A percentile compares a stretch with the other conserved stretches of the same genome.
These are phyloP conservation scores for Phenoliferia sp. DNA, from an alignment of 1,284 basidiomycete species.

Conservation along the genomic window DNA sequence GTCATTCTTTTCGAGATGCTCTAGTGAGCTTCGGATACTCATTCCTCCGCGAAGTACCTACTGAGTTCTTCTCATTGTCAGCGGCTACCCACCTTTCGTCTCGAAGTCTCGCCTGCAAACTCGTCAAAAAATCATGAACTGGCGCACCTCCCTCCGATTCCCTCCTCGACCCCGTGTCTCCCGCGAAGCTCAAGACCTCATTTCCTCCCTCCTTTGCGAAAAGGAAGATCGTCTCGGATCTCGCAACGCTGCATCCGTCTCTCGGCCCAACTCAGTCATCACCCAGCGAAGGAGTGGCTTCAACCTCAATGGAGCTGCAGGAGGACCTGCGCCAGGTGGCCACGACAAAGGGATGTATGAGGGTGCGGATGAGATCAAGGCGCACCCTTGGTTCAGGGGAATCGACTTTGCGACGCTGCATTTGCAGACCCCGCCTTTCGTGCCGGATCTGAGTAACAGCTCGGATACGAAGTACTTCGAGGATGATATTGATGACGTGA, in stretches of 20 bases:
- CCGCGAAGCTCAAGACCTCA: slow-evolving; percentile 76
- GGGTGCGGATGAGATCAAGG: slow-evolving; percentile 83
- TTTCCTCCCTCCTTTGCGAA: slow-evolving; percentile 84
- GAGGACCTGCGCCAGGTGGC: neutral
- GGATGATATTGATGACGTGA: slow-evolving; percentile 82
- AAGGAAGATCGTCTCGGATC: slow-evolving; percentile 82
- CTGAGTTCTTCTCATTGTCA: slow-evolving; percentile 25
- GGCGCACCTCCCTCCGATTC: slow-evolving; percentile 81
- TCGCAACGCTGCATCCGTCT: slow-evolving; percentile 58
- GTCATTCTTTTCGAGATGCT: slow-evolving; percentile 32
- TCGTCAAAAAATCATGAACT: slow-evolving; percentile 80
- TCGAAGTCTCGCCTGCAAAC: slow-evolving; percentile 77
- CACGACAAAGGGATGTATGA: slow-evolving; percentile 45
- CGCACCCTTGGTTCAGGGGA: slow-evolving; percentile 78
- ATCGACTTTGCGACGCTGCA: slow-evolving; percentile 81
- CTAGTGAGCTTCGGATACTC: slow-evolving; percentile 47
- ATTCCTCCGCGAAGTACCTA: slow-evolving; percentile 64
- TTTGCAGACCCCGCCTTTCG: slow-evolving; percentile 74
- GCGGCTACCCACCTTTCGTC: slow-evolving; percentile 71
- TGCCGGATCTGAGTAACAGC: slow-evolving; percentile 68
- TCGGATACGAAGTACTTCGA: slow-evolving; percentile 88
- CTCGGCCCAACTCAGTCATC: slow-evolving; percentile 67
- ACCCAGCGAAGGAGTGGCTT: slow-evolving; percentile 70
- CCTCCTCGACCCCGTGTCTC: slow-evolving; percentile 77
- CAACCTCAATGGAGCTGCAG: slow-evolving; percentile 46